Evolutionary conservation across 2,329 filamentous ascomycete genomes (phyloP), one percentile per base, ranked within the genome.

Genomic region (Fusarium sp.): DNA sequence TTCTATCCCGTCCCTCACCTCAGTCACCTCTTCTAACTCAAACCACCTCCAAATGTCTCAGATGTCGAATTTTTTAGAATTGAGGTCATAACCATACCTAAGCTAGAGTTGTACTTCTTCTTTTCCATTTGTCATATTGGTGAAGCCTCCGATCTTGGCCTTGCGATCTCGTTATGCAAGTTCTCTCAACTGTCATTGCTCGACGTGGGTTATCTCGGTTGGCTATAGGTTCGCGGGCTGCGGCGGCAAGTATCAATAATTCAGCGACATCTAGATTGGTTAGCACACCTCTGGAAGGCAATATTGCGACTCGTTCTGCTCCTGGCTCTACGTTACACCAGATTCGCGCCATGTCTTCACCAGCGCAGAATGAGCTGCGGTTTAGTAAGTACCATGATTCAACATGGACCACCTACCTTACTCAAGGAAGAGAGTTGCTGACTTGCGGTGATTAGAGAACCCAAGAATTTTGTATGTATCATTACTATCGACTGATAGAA

Each of bases 391-490:
- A n/a, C 18, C 25, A 50, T n/a, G 17, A 38, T 75, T n/a, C 20
- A 15, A 25, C 15, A 22, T 62, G 11, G 18, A 42, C 31, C 36
- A 10, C 46, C 31, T 17, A 22, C 46, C 46, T n/a, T 17, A 22
- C 46, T 27, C 27, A 17, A 49, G 29, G 46, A 49, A 45, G 17
- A n/a, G 46, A 41, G 38, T 25, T 25, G 53, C 73, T 76, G 20
- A 76, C 60, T n/a, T 27, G 33, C 12, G 18, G 22, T 49, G 11
- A 22, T 11, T 14, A 88, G 86, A 84, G 67, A 84, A 84, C 71
- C 84, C 86, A 20, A 84, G 81, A 42, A 78, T 88, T 77, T 86
- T 89, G 86, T 88, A 75, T 78, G 84, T 36, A 20, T 17, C 7
- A 39, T 8, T 15, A 18, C 17, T 20, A n/a, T 31, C 13, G 49